Evolutionary conservation across 805 yeast species (phyloP), one percentile per base, ranked within the genome.

Genomic region (Limtongia smithiae): DNA sequence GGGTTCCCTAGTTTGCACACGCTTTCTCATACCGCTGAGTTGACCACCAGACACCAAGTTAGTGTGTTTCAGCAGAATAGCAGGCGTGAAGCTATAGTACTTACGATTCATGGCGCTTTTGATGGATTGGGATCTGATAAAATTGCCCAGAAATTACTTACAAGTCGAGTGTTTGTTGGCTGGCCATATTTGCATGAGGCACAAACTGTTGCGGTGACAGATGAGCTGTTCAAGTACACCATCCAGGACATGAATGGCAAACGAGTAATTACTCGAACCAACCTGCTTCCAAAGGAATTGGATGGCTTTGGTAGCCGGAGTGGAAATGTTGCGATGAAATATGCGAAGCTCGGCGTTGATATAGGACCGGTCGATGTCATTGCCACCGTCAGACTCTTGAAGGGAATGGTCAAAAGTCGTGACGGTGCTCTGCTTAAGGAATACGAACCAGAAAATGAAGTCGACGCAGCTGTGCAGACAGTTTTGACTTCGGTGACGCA

Each of bases 171-270:
- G 2, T 90, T 81, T 64, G 78, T 85, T 11, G 79, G 82, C 59
- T 93, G 95, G 91, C 99, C 99, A n/a, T 86, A 80, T 62, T 71
- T 93, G 57, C 76, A 81, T 59, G 97, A 91, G 68, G 83, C 89
- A 8, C 80, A 77, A 61, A 80, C 91, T 35, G 71, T 80, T 11
- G 74, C 76, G 20, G 77, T 91, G 3, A 65, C 74, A 31, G 90
- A 85, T 64, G 77, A 74, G 12, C 66, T 71, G 15, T 68, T 66
- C 59, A 72, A 71, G 38, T 85, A 77, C 60, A 78, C 48, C 15
- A 69, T 72, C 12, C 65, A 69, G 12, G 62, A 65, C 8, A 67
- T 71, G 14, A 61, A 25, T 31, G 55, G 51, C 11, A 37, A 35
- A 22, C 25, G 31, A 3, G 27, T 28, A 31, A 24, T 50, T 11